These are phyloP conservation scores for Aspergillus floridensis DNA, from an alignment of 2,329 filamentous ascomycete genomes.

Conservation along the genomic window DNA sequence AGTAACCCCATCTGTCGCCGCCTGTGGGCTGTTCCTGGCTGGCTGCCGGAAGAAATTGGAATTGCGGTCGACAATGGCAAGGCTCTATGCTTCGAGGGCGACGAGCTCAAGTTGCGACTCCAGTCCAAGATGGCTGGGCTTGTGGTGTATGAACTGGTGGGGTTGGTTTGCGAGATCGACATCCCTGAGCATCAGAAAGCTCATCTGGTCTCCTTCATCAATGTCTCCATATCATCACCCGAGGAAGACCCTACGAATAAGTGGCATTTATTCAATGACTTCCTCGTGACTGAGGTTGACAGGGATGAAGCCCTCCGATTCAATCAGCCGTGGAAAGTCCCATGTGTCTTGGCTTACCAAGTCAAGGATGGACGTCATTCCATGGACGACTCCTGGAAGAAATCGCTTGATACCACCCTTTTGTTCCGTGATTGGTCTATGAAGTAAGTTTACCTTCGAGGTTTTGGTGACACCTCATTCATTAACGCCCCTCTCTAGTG, in stretches of 20 bases:
- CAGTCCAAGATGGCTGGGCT: conserved; percentile 78
- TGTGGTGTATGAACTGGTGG: conserved; percentile 85
- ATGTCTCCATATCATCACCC: conserved; percentile 58
- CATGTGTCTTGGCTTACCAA: conserved; percentile 84
- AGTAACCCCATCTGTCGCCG: conserved; percentile 67
- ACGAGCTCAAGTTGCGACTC: conserved; percentile 77
- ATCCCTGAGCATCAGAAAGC: conserved; percentile 80
- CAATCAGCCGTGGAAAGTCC: conserved; percentile 87
- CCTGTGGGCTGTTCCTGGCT: conserved; percentile 84
- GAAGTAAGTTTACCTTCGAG: conserved; percentile 36
- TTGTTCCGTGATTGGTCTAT: conserved; percentile 71
- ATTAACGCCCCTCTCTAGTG: conserved; percentile 22
- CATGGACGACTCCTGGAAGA: conserved; percentile 84
- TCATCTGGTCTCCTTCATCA: conserved; percentile 87
- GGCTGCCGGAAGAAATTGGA: conserved; percentile 91
- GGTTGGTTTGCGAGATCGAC: conserved; percentile 86
- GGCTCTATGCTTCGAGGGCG: conserved; percentile 91
- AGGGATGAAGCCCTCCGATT: conserved; percentile 84
- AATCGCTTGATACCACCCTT: conserved; percentile 76
- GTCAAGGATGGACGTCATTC: conserved; percentile 75
- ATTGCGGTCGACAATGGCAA: conserved; percentile 88
- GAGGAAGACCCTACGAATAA: conserved; percentile 59
- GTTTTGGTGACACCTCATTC: neutral
- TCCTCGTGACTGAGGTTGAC: conserved; percentile 77
- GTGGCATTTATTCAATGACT: conserved; percentile 98